Conservation (phyloP, 495 filamentous ascomycete genomes). For the Penicillium tannophilum region DNA sequence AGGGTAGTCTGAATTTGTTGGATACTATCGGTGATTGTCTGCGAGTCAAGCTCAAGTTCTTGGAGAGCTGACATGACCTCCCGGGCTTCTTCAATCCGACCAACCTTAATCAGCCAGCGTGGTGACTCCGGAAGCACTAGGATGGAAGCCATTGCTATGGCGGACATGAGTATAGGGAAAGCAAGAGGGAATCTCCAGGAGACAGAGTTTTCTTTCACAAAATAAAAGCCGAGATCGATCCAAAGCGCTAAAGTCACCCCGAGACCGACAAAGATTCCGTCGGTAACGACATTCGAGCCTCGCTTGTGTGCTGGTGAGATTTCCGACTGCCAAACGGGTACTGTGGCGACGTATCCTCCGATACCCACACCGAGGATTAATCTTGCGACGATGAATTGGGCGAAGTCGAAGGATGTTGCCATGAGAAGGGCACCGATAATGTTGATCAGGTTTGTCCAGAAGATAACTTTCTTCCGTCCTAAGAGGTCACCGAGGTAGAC, state of each 20-base stretch:
- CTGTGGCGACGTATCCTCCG: slow-evolving; percentile 45
- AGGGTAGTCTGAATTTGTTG: slow-evolving; percentile 38
- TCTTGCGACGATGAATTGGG: slow-evolving; percentile 47
- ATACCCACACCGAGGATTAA: slow-evolving; percentile 62
- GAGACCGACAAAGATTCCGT: slow-evolving; percentile 54
- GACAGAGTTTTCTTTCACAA: slow-evolving; percentile 40
- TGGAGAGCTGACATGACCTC: slow-evolving; percentile 32
- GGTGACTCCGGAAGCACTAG: slow-evolving; percentile 64
- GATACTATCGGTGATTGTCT: slow-evolving; percentile 31
- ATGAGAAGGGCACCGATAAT: slow-evolving; percentile 44
- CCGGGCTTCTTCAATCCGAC: slow-evolving; percentile 52
- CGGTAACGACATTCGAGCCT: slow-evolving; percentile 40
- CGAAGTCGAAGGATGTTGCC: slow-evolving; percentile 40
- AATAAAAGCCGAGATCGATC: slow-evolving; percentile 49
- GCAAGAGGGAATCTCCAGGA: slow-evolving; percentile 53
- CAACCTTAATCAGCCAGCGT: slow-evolving; percentile 57
- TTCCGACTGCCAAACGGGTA: slow-evolving; percentile 56
- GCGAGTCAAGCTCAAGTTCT: slow-evolving; percentile 27
- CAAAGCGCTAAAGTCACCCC: slow-evolving; percentile 49
- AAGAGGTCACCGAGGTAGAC: slow-evolving; percentile 33
- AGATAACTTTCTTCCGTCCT: slow-evolving; percentile 34
- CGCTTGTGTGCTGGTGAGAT: slow-evolving; percentile 40
- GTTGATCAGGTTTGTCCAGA: slow-evolving; percentile 27
- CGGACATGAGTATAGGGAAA: slow-evolving; percentile 59
- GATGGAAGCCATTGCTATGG: slow-evolving; percentile 57